A percentile compares a stretch with the other conserved stretches of the same genome.
phyloP scores from a whole-genome alignment of 352 stramenopile species.

The Saprolegnia diclina region DNA sequence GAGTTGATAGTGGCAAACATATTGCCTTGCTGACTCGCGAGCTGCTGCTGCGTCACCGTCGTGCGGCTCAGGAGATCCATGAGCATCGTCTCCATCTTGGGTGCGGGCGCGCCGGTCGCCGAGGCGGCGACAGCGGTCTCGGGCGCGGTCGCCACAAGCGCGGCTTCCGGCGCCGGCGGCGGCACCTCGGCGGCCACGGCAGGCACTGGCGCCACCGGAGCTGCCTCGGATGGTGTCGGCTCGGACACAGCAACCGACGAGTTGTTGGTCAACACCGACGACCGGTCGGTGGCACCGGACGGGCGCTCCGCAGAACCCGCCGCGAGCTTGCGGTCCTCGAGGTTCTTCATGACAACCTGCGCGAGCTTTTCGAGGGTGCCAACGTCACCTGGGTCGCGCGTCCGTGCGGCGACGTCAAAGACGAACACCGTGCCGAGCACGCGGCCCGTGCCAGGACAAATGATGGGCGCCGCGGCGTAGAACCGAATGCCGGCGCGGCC shows the following conservation, averaged over 20 bases:
- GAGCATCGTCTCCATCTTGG: constrained; percentile 87
- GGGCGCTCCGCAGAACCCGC: constrained; percentile 50
- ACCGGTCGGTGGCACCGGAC: constrained; percentile 29
- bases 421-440: constrained; percentile 81
- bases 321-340: constrained; percentile 81
- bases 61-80: constrained; percentile 84
- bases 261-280: constrained; percentile 33
- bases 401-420: constrained; percentile 73
- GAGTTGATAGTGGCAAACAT: constrained; percentile 87
- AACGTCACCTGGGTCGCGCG: constrained; percentile 74
- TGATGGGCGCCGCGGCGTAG: constrained; percentile 75
- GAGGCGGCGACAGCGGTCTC: constrained; percentile 65
- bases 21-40: constrained; percentile 81
- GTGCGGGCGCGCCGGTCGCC: constrained; percentile 48
- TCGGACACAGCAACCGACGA: not conserved
- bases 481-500: constrained; percentile 80
- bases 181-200: constrained; percentile 43
- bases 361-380: constrained; percentile 77
- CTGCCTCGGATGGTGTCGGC: constrained; percentile 36
- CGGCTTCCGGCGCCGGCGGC: not conserved
- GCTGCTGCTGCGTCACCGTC: constrained; percentile 84
- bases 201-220: constrained; percentile 38
- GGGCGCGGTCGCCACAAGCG: constrained; percentile 40
- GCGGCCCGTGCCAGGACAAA: constrained; percentile 70
- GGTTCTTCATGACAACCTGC: constrained; percentile 83